Percentiles rank a stretch among this genome's conserved stretches.
phyloP scores from a whole-genome alignment of 2,329 filamentous ascomycete species.

The Sclerotiophoma versabilis region DNA sequence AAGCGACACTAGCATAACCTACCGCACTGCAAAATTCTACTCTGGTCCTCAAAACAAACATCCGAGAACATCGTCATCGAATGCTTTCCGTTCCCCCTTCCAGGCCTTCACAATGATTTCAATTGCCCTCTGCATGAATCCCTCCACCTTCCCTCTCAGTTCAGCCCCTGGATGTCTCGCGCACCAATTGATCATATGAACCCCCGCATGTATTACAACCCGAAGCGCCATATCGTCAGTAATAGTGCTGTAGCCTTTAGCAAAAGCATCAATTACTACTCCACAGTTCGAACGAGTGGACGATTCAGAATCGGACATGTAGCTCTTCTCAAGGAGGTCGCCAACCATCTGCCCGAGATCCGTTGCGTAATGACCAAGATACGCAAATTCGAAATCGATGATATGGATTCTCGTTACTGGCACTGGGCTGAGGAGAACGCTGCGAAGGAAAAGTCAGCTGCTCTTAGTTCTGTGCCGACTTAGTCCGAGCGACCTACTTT shows the following conservation, averaged over 20 bases:
- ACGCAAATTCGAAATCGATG: slow-evolving; percentile 7
- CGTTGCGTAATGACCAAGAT: neutral
- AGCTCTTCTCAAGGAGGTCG: slow-evolving; percentile 1
- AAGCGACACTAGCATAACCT: no score
- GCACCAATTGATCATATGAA: slow-evolving; percentile 2
- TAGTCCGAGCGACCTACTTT: neutral
- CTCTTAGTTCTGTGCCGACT: neutral
- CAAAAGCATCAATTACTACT: neutral
- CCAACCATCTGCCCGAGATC: slow-evolving; percentile 4
- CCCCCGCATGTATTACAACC: neutral
- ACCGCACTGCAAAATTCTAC: neutral
- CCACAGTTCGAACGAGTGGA: neutral
- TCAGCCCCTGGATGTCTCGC: neutral
- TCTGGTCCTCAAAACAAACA: neutral
- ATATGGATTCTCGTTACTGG: neutral
- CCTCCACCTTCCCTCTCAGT: neutral
- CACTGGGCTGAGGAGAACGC: neutral
- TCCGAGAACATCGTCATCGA: neutral
- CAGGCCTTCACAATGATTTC: neutral
- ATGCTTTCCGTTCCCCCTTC: neutral
- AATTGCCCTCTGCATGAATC: neutral
- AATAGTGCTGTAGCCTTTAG: neutral
- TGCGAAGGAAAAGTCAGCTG: neutral
- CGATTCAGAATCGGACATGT: neutral
- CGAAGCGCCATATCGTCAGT: neutral